Evolutionary conservation across 2,329 filamentous ascomycete genomes (phyloP).

Genomic region (Aschersonia sp.): DNA sequence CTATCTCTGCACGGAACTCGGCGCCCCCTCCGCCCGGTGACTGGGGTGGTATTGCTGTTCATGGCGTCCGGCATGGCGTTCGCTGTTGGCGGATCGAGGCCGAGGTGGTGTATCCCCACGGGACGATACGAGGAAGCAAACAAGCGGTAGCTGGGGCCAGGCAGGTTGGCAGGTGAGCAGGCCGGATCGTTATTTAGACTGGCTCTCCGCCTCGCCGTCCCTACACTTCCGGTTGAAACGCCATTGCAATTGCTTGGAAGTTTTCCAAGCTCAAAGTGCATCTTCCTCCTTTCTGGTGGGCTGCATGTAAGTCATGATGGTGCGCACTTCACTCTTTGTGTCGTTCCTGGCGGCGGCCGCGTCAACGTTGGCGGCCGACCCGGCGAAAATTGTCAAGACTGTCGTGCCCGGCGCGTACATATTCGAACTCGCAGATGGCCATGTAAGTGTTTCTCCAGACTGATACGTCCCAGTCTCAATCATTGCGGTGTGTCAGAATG

Average conservation of each 20-base stretch:
- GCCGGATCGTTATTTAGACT: too few species aligned
- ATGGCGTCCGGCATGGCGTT: neutral
- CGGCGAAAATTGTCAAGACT: neutral
- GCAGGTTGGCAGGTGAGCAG: too few species aligned
- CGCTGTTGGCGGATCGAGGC: too few species aligned
- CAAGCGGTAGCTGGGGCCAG: too few species aligned
- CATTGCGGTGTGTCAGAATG: too few species aligned
- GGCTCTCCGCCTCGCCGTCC: too few species aligned
- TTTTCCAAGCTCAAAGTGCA: neutral
- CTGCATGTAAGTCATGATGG: slow-evolving; percentile 3
- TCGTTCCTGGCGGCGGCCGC: slow-evolving; percentile 6
- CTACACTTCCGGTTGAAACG: too few species aligned
- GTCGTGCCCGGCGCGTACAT: slow-evolving; percentile 9
- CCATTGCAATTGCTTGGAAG: neutral
- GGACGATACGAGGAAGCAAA: neutral
- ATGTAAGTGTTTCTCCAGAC: slow-evolving; percentile 5
- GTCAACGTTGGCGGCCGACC: slow-evolving; percentile 3
- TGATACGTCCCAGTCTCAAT: too few species aligned
- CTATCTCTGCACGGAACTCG: neutral
- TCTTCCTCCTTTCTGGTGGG: too few species aligned
- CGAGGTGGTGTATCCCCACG: neutral
- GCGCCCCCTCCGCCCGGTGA: neutral
- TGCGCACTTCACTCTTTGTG: slow-evolving; percentile 6
- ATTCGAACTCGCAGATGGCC: slow-evolving; percentile 7
- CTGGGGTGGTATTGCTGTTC: neutral